Evolutionary conservation across 768 basidiomycete genomes (phyloP), one percentile per base, ranked within the genome.

Genomic region (Coprinopsis sp.): DNA sequence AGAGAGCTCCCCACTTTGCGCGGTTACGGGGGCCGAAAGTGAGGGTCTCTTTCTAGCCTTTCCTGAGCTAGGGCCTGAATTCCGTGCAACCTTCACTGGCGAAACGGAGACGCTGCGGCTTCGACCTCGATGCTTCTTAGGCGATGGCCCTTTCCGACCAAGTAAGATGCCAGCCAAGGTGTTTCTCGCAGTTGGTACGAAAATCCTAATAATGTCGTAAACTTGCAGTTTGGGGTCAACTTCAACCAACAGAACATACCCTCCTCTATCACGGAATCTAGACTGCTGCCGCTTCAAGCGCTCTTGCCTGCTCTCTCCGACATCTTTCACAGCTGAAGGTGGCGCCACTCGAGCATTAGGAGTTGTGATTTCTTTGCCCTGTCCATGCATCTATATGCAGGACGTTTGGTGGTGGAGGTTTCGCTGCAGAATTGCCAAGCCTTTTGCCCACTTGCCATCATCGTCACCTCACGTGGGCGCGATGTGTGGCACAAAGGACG

Each of bases 181-280:
- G 19, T 49, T 49, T 18, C 48, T 19, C 12, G 23, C 24, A 3
- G 48, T 49, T 3, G 48, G 48, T 11, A 49, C 42, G 29, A 49
- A 49, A 28, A 49, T 49, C 18, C 48, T 49, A 39, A 21, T 23
- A 27, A 21, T 31, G 8, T 8, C 30, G n/a, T 31, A 31, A n/a
- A n/a, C 30, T 31, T 31, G 10, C 8, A 46, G 21, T 16, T 27
- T 18, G 45, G 25, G 33, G 4, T 11, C 5, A 21, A 10, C 18
- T 11, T 10, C 6, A 25, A n/a, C 16, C 10, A 19, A 5, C 10
- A 33, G 33, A n/a, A 21, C n/a, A 19, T 22, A 82, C 81, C 81
- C 81, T 48, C 81, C 81, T 44, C 81, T 75, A 62, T 85, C 81
- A 44, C 84, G 74, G 61, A 84, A 82, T 21, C 84, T 70, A 27